Evolutionary conservation across 2,329 filamentous ascomycete species (phyloP), one percentile per base, ranked within the genome.

Genomic region (Paecilomyces variotii): DNA sequence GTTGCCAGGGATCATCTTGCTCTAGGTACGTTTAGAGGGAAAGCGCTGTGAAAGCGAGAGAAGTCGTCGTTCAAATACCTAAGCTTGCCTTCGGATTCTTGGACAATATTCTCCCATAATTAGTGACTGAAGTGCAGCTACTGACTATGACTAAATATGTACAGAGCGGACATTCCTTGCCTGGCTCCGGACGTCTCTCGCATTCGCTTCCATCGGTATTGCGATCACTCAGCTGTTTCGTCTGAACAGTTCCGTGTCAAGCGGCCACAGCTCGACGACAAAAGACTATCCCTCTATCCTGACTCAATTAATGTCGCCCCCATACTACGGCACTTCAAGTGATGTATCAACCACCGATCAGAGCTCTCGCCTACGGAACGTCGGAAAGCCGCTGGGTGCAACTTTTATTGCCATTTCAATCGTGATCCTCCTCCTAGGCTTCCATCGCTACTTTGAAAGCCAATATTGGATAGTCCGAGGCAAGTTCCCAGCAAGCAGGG

Each of bases 391-490:
- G 0, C 74, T 85, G n/a, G 85, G 85, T 49, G 84, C 84, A 0
- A 87, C 85, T 1, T 87, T 87, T 62, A 78, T 87, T 56, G 84
- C 76, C 2, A 82, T 87, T 45, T 77, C 81, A 2, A 84, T 87
- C 49, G 62, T 87, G 5, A 81, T 87, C 53, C 75, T 87, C 2
- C 67, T 84, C 26, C 77, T 87, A 30, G 85, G 85, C 2, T 86
- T 87, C 64, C 84, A 87, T 67, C 78, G 85, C 51, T 87, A 86
- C 65, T 87, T 87, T 64, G 84, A 87, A 66, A 81, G 81, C 50
- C 85, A 87, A 72, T 83, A 87, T 67, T 87, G 86, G 77, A 84
- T 87, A 57, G 83, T 87, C 26, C 72, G 84, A 2, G 85, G 85
- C 56, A 87, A 87, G 67, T 87, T 87, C 58, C 85, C 85, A 0